Conservation (phyloP, 345 rosid species). For the Gossypium stocksii region DNA sequence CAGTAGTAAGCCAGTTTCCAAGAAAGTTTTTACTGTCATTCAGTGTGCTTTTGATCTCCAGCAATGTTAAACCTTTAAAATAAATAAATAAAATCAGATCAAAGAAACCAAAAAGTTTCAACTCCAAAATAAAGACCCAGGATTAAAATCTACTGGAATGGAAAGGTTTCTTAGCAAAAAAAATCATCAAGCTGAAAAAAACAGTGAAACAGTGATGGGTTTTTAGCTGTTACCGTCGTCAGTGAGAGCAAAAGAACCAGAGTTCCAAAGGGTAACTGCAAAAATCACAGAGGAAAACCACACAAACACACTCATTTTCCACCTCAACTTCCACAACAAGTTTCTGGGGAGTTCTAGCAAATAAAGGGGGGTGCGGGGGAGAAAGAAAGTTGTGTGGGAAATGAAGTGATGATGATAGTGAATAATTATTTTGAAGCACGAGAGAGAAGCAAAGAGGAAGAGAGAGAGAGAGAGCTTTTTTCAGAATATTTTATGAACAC, state of each 20-base stretch:
- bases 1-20: constrained; percentile 69
- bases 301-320: constrained; percentile 30
- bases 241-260: constrained; percentile 41
- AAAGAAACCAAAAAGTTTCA: constrained; percentile 18
- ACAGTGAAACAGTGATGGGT: not conserved
- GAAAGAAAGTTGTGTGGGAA: constrained; percentile 4
- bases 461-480: not conserved
- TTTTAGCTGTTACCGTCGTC: constrained; percentile 51
- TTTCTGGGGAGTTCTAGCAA: not conserved
- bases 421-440: constrained; percentile 31
- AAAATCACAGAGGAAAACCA: constrained; percentile 28
- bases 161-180: not conserved
- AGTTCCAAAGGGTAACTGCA: constrained; percentile 36
- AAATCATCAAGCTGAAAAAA: not conserved
- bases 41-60: constrained; percentile 62
- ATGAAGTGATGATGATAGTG: constrained; percentile 20
- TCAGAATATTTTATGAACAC: constrained; percentile 13
- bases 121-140: not conserved
- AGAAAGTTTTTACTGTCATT: constrained; percentile 72
- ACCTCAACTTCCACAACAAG: not conserved
- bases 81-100: constrained; percentile 6
- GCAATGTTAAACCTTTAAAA: constrained; percentile 56
- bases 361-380: not conserved
- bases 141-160: not conserved
- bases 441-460: constrained; percentile 10